Evolutionary conservation across 2,329 filamentous ascomycete genomes (phyloP), one percentile per base, ranked within the genome.

Genomic region (Phyllosticta capitalensis): DNA sequence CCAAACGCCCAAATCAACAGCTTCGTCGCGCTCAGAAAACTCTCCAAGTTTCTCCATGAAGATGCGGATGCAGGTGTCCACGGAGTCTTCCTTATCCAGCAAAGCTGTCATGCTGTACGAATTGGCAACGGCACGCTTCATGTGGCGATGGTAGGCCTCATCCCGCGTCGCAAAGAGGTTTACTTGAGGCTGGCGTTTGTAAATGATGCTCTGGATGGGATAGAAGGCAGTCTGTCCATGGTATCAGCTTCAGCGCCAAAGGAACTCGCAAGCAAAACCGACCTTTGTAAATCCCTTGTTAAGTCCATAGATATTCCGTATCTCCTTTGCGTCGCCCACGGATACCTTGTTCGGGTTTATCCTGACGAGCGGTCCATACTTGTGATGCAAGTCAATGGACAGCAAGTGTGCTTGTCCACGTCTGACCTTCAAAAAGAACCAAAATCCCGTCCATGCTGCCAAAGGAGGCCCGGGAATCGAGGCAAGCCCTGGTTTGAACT

Each of bases 331-430:
- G 67, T 92, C 88, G 57, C 85, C 87, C 56, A 95, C 77, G 56
- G 86, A 90, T 64, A 94, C 79, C 65, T 94, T 89, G 65, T 89
- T 84, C 0, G 90, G 90, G 66, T 89, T 86, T 64, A 95, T 87
- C 21, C 90, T 81, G 20, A 95, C 85, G 0, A 95, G 74, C 10
- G 84, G 84, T 3, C 90, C 90, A 52, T 87, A 77, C 67, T 84
- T 84, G 75, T 86, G 81, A 73, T 95, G 90, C 3, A 83, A 75
- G 52, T 83, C 71, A 65, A 92, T 79, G 22, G 92, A 69, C n/a
- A 68, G 69, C 51, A 71, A 65, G 60, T 75, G 76, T 57, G 73
- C 65, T 12, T 71, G 76, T 1, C 89, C 89, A 1, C 81, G 78
- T 2, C 90, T 83, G 61, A 69, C 72, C 61, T 75, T 70, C 63